Evolutionary conservation across 2,329 filamentous ascomycete genomes (phyloP), one percentile per base, ranked within the genome.

Genomic region (Monilinia laxa): DNA sequence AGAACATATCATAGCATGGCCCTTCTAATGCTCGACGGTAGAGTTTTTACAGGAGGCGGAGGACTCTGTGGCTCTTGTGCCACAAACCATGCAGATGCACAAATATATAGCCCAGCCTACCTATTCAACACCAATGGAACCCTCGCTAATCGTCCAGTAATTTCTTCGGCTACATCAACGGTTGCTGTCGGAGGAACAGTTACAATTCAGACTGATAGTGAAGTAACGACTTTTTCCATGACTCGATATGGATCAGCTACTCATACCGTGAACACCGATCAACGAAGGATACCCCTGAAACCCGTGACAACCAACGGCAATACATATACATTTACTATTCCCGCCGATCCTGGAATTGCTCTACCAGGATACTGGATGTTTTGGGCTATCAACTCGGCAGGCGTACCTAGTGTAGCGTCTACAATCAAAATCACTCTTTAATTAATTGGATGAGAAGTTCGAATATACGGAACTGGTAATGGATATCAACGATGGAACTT

Each of bases 221-320:
- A 71, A 7, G 71, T 75, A 0, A 70, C 71, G 18, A 76, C 73
- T 2, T 80, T 80, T 51, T 77, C 80, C 0, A 72, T 87, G 18
- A 74, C 87, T 38, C 78, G 85, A 7, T 79, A 80, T 56, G 81
- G 83, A 1, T 80, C 78, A 4, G 77, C 77, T 4, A 87, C 85
- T 0, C 84, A 87, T 72, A 81, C 83, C 1, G 79, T 86, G 58
- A 84, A 87, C 70, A 87, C 81, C 0, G 85, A 87, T 73, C 84
- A 87, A 76, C 75, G 85, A 42, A 16, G 84, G 11, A 78, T 87
- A 58, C 77, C 81, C 18, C 74, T 85, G 28, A 76, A 73, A 4
- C 68, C 76, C 7, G 71, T 71, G 4, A 66, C 68, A 5, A 71
- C 51, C 28, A 62, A 70, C 42, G 75, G 75, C 0, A 76, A 28